Base-by-base conservation (phyloP, 163 green algal species). In the Chloroidium sp. region DNA sequence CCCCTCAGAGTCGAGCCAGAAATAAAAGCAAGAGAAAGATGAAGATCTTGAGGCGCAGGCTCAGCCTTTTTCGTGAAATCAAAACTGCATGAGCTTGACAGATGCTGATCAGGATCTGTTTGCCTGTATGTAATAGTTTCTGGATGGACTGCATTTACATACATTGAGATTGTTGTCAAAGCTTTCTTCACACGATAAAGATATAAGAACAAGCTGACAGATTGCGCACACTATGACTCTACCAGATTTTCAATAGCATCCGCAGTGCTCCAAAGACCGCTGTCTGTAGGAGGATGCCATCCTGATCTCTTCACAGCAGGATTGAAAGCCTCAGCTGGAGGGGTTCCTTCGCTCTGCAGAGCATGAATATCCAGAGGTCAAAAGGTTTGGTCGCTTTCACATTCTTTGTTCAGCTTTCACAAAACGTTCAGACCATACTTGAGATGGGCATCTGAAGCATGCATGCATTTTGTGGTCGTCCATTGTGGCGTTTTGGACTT, bases 281-380 rank as follows among this genome's bases (percentile, higher is more conserved):
- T 94, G 86, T 97, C 94, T 2, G 84, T 62, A 0, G 94, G 94
- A 0, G 94, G 87, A 78, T 92, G 82, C 94, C 94, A 98, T 62
- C 93, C 93, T 58, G 90, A 95, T 76, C 93, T 84, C 82, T 96
- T 97, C 76, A 97, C 91, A 74, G 91, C 84, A 1, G 94, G 94
- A 82, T 94, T 92, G 82, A 96, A 95, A 0, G 90, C 93, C 75
- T 96, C 91, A 4, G 89, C 82, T 0, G 91, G 91, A n/a, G 94
- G 94, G 64, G 83, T 89, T 64, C 92, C 92, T 87, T 98, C 94
- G 12, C 90, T 91, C 82, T 83, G 78, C 80, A 82, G 75, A 72
- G 64, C 64, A 72, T 72, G 64, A 72, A 6, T n/a, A 6, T 10
- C 64, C 6, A 72, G 6, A 72, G 64, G 8, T 36, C 36, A 36